These are phyloP conservation scores for Melanogaster broomeanus DNA, from an alignment of 768 basidiomycete species.

Conservation along the genomic window DNA sequence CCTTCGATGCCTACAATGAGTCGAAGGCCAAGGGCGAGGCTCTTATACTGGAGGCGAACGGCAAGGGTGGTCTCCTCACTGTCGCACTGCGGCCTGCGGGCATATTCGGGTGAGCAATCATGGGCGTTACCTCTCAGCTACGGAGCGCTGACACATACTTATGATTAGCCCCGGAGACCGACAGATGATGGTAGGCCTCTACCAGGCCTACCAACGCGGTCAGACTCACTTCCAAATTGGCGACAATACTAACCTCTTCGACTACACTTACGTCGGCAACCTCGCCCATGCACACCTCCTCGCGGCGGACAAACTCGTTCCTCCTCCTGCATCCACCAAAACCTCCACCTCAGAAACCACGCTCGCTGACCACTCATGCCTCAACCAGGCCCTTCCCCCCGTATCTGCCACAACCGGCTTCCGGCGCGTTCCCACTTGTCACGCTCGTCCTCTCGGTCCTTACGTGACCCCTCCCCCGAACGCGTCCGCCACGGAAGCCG, in stretches of 20 bases:
- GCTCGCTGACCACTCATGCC: slow-evolving; percentile 41
- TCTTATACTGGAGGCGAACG: slow-evolving; percentile 84
- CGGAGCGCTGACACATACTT: not conserved
- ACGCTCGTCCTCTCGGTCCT: slow-evolving; percentile 82
- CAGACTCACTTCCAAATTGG: slow-evolving; percentile 95
- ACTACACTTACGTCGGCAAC: slow-evolving; percentile 97
- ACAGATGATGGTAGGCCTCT: slow-evolving; percentile 79
- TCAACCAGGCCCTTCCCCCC: slow-evolving; percentile 56
- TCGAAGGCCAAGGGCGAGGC: slow-evolving; percentile 91
- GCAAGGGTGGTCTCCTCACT: slow-evolving; percentile 79
- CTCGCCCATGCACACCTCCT: slow-evolving; percentile 92
- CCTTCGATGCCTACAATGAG: slow-evolving; percentile 90
- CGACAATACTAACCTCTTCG: slow-evolving; percentile 89
- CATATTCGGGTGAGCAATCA: slow-evolving; percentile 80
- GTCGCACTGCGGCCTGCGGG: slow-evolving; percentile 91
- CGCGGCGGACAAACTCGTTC: slow-evolving; percentile 83
- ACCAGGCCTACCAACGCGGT: slow-evolving; percentile 72
- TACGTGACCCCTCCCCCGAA: slow-evolving; percentile 63
- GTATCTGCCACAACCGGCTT: slow-evolving; percentile 66
- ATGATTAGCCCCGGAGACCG: slow-evolving; percentile 81
- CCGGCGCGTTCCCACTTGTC: slow-evolving; percentile 73
- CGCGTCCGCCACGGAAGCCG: slow-evolving; percentile 55
- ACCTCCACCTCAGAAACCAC: slow-evolving; percentile 31
- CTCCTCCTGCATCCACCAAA: slow-evolving; percentile 41
- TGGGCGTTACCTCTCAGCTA: not conserved